Evolutionary conservation across 2,329 filamentous ascomycete genomes (phyloP), one percentile per base, ranked within the genome.

Genomic region (Catunica adiposa): DNA sequence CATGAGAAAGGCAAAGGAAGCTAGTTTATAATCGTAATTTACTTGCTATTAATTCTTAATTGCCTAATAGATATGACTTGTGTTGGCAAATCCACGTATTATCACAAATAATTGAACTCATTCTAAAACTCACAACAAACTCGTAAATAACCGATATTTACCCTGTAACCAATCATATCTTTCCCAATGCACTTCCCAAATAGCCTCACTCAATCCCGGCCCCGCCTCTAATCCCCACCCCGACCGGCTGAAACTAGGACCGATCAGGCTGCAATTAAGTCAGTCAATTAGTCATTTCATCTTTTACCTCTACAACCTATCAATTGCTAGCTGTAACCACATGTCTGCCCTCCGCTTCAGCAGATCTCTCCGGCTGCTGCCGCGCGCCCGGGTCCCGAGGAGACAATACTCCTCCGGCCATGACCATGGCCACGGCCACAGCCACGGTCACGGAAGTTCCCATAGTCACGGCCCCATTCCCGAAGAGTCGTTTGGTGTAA

Each of bases 401-500:
- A 64, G 67, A 58, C 63, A 65, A 60, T 79, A 79, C 65, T 76
- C 75, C 61, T 79, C 76, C 64, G 71, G 55, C n/a, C 56, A 58
- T 44, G 47, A 37, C 44, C 57, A 74, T 61, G 68, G 69, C 65
- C 74, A 77, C 62, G 70, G 66, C 58, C 69, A 72, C 61, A 70
- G 73, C 64, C 63, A 69, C 60, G 63, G 62, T 56, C 67, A 46
- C 29, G 73, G 76, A 62, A n/a, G n/a, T 22, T 70, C 66, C 58
- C 68, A 71, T 60, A 70, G 73, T 64, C 63, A 70, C 59, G 64
- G 62, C 55, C 68, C 72, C 58, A 70, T 70, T 61, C 67, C 69
- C 59, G 73, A 72, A 59, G 71, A 74, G 67, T 69, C 71, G 58
- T 70, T 79, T 63, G 77, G 77, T 62, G 78, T 80, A 78, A 58